Base-by-base conservation (phyloP, 768 basidiomycete genomes). In the Stropharia rugosoannulata region DNA sequence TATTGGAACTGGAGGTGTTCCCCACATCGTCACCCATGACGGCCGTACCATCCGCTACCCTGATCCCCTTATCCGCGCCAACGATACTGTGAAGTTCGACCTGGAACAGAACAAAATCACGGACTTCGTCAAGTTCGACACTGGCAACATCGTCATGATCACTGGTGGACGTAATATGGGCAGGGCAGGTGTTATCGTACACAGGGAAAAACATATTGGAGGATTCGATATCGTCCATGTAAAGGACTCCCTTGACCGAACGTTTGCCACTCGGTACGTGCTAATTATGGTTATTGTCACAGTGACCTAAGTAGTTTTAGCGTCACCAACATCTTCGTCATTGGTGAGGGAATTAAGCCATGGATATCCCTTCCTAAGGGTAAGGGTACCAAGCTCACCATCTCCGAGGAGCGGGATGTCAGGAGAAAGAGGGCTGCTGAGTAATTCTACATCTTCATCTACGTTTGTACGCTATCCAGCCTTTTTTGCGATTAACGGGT, bases 141-240 rank as follows among this genome's bases (percentile, higher is more conserved):
- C 92, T 40, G 95, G 96, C 57, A 97, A 98, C 81, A 85, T 96
- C 61, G 93, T 92, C 73, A 93, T 96, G 82, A 84, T 97, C 78
- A 99, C 97, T 59, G 97, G 97, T 70, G 97, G 97, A 60, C 94
- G 96, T 73, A 99, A 98, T 88, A 98, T 98, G 94, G 97, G 97
- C 63, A 87, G 97, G 78, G 90, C 87, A 54, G 97, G 97, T 79
- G 85, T 94, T 60, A 97, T 99, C 67, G 86, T 93, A 50, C 93
- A 96, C 79, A 85, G 90, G 64, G 97, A 98, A 83, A 94, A 94
- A 80, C 97, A 98, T 75, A 78, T 93, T 63, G 97, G 97, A 73
- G 96, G 95, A 60, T 98, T 95, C 76, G 97, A 99, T 77, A 98
- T 99, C 58, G 93, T 98, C 56, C 96, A 98, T 70, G 92, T 98